Evolutionary conservation across 129 eudicot genomes (phyloP).

Genomic region (Artemisia tridentata): DNA sequence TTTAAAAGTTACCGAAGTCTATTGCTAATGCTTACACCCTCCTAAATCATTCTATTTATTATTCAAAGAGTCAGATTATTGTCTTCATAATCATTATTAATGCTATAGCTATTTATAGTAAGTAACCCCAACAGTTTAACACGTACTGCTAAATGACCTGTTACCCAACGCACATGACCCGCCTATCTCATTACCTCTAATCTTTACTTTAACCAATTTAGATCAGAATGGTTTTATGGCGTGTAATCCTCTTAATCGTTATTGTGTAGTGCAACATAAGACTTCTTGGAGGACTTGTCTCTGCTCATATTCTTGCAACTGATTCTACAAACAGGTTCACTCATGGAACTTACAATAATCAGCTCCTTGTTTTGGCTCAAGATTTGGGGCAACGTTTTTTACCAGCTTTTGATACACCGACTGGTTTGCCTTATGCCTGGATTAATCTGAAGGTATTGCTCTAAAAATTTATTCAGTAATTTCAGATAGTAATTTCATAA

Average conservation of each 20-base stretch:
- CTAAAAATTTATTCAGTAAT: neutral
- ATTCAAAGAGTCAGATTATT: neutral
- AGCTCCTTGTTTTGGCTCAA: conserved; percentile 84
- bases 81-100: neutral
- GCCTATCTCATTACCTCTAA: conserved; percentile 4
- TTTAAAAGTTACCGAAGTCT: neutral
- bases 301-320: conserved; percentile 99
- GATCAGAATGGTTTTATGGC: conserved; percentile 34
- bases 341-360: conserved; percentile 65
- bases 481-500: conserved; percentile 12
- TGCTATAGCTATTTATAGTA: neutral
- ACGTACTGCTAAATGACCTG: neutral
- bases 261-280: conserved; percentile 99
- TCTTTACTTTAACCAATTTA: conserved; percentile 17
- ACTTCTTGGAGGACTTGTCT: conserved; percentile 99
- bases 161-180: neutral
- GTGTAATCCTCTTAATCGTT: conserved; percentile 33
- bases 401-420: conserved; percentile 87
- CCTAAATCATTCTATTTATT: neutral
- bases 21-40: neutral
- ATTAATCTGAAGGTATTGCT: conserved; percentile 81
- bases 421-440: conserved; percentile 98
- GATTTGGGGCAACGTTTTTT: conserved; percentile 84
- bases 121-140: neutral
- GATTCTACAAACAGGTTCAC: conserved; percentile 94